These are phyloP conservation scores for Fonsecaea pugnacius DNA, from an alignment of 2,329 filamentous ascomycete species.

Conservation along the genomic window DNA sequence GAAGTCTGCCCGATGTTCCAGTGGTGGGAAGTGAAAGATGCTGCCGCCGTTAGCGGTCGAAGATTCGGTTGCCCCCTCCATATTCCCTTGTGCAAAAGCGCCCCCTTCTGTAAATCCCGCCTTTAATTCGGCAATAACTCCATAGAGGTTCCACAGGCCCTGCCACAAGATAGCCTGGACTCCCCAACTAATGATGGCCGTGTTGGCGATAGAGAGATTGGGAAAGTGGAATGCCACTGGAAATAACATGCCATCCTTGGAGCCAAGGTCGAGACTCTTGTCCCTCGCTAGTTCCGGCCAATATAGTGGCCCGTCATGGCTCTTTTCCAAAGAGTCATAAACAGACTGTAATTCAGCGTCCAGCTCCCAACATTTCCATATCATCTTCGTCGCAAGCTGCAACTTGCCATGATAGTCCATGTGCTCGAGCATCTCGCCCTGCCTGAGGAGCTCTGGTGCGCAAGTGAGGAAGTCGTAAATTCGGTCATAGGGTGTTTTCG, in stretches of 20 bases:
- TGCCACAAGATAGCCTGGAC: conserved; percentile 43
- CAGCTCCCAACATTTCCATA: conserved; percentile 40
- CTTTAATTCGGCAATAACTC: conserved; percentile 35
- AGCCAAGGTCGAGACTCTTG: conserved; percentile 18
- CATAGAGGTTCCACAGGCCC: conserved; percentile 42
- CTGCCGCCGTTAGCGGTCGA: conserved; percentile 13
- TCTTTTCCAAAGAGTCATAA: conserved; percentile 37
- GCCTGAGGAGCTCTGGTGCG: conserved; percentile 38
- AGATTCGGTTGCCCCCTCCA: not conserved
- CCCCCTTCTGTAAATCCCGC: conserved; percentile 7
- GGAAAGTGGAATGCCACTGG: conserved; percentile 42
- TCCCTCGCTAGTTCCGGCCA: conserved; percentile 39
- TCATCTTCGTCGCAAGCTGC: conserved; percentile 30
- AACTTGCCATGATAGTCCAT: conserved; percentile 31
- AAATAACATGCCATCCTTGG: conserved; percentile 36
- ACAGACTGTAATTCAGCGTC: conserved; percentile 39
- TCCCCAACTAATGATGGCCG: conserved; percentile 44
- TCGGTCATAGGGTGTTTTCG: conserved; percentile 39
- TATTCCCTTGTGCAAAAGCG: conserved; percentile 1
- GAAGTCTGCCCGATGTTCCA: conserved; percentile 39
- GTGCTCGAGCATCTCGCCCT: conserved; percentile 26
- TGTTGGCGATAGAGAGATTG: conserved; percentile 38
- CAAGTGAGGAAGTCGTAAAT: conserved; percentile 42
- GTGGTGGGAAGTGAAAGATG: conserved; percentile 35
- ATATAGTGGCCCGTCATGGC: conserved; percentile 38